Base-by-base conservation (phyloP, 768 basidiomycete genomes). In the Hygrophorus russula region DNA sequence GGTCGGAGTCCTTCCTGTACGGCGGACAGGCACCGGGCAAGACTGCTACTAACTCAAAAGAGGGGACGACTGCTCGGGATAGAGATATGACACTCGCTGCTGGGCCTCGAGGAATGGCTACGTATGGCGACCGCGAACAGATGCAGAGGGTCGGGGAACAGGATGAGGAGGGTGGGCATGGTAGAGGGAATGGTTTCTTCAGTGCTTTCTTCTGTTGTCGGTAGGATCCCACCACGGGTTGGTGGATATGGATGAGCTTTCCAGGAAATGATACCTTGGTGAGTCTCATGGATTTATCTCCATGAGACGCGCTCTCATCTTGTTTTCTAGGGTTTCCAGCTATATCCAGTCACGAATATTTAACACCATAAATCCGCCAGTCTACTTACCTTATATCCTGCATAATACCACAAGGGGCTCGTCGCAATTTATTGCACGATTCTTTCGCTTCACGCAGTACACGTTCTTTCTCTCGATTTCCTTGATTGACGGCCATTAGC, bases 1-100 rank as follows among this genome's bases (percentile, higher is more conserved):
- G 70, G 20, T 77, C 81, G 5, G 84, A 85, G 44, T 76, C 82
- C 20, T 80, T 79, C 65, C 55, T 81, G 54, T 85, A 84, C 51
- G 74, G 72, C 11, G 43, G 30, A 35, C 78, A 74, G 49, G 56
- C 51, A 8, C 67, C 57, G 6, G 70, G 65, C 44, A 80, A 77
- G 58, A 68, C 66, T 51, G 65, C 65, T 35, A 65, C 71, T 11
- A 66, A 63, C 38, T 75, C 74, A 10, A 65, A 74, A 37, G 78
- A 78, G 42, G 69, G 68, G 33, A 69, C 72, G 14, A 74, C 73
- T 45, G 68, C 65, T 45, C 68, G 64, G 31, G 59, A 59, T 12
- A 57, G 64, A 20, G 59, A 64, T 36, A 38, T 63, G 38, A 53
- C 54, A 34, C 34, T 17, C 2, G 42, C 46, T 42, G 61, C 57